Evolutionary conservation across 805 yeast genomes (phyloP).

Genomic region (Sugiyamaella floridensis): DNA sequence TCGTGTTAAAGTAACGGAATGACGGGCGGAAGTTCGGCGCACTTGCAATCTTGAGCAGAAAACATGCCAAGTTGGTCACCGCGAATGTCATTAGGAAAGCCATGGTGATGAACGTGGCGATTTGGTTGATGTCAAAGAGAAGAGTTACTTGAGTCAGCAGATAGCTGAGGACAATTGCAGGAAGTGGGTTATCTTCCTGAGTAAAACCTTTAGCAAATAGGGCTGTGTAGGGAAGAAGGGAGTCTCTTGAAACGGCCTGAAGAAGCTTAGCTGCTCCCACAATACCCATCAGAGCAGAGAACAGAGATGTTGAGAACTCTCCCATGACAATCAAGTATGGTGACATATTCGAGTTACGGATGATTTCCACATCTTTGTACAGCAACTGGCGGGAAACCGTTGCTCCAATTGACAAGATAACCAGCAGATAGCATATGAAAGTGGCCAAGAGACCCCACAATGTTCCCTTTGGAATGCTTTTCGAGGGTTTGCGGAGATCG

Average conservation of each 20-base stretch:
- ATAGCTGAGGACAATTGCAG: constrained; percentile 72
- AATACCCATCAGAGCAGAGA: constrained; percentile 90
- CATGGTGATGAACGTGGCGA: constrained; percentile 94
- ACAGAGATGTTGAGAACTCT: constrained; percentile 85
- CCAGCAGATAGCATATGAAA: constrained; percentile 67
- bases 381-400: constrained; percentile 76
- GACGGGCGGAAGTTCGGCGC: constrained; percentile 99
- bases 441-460: constrained; percentile 74
- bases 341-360: constrained; percentile 71
- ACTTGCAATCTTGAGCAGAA: constrained; percentile 74
- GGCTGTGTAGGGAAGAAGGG: constrained; percentile 72
- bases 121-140: constrained; percentile 84
- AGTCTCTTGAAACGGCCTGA: constrained; percentile 86
- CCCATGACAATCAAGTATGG: constrained; percentile 70
- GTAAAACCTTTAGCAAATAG: constrained; percentile 47
- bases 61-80: constrained; percentile 91
- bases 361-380: constrained; percentile 71
- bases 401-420: constrained; percentile 71
- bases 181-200: constrained; percentile 49
- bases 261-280: constrained; percentile 91
- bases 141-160: constrained; percentile 74
- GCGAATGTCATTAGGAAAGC: constrained; percentile 94
- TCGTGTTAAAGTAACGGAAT: constrained; percentile 74
- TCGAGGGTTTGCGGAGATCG: constrained; percentile 76
- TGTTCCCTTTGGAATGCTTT: constrained; percentile 91